Evolutionary conservation across 164 flowering plant genomes (phyloP), one percentile per base, ranked within the genome.

Genomic region (Warburgia ugandensis): DNA sequence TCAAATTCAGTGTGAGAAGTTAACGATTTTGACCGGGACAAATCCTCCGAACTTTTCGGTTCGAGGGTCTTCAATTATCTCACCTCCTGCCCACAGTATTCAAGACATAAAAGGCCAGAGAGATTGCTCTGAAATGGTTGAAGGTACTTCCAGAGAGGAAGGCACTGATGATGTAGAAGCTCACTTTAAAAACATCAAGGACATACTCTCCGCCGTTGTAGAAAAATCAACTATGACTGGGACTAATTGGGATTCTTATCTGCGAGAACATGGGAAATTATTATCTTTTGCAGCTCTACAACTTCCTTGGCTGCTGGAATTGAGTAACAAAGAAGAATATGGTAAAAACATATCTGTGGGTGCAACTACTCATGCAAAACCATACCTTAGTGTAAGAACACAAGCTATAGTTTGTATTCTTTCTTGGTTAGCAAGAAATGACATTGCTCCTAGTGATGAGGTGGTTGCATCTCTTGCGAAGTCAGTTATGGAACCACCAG

Each of bases 241-340:
- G 46, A 56, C 56, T 32, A 56, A 48, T 48, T 76, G 78, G 84
- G 89, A 79, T 44, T 54, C 75, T 55, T 52, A 74, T 54, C 44
- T 86, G 54, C 54, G 43, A 52, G 97, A 86, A 49, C 80, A 84
- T 62, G 75, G 82, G 3, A 92, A 88, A 64, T 13, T 80, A 22
- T 37, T 71, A 30, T 70, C 91, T 27, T 88, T 88, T 73, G 84
- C 89, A 63, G 76, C 74, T 49, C 56, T 67, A 52, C 74, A 81
- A 33, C 87, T 92, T 60, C 99, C 96, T 25, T 85, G 91, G 96
- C 69, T 92, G 77, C 72, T 84, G 58, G 79, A 86, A 41, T 67
- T 92, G 61, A 73, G 77, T 69, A 64, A 56, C 55, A 71, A 66
- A 22, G 39, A 48, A 35, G 78, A 70, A 54, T 21, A 47, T 52